A percentile compares a stretch with the other conserved stretches of the same genome.
Evolutionary conservation across 768 basidiomycete species (phyloP).

Genomic region (Boletus pseudo-olivaceus): DNA sequence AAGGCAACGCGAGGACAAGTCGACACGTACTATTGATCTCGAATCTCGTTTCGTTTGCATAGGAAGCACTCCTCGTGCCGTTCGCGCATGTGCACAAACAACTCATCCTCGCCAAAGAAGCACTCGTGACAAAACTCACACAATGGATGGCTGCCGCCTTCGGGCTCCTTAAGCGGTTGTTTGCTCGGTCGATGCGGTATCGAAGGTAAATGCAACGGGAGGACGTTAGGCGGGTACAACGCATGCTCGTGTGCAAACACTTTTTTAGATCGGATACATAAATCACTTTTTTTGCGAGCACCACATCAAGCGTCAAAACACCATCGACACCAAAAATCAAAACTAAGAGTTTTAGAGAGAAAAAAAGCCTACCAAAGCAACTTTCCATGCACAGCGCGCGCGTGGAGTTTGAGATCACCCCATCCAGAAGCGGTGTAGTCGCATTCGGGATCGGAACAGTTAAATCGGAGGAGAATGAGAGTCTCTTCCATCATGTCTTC

Average conservation of each 20-base stretch:
- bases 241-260: slow-evolving; percentile 95
- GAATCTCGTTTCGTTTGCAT: slow-evolving; percentile 77
- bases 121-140: slow-evolving; percentile 92
- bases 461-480: slow-evolving; percentile 86
- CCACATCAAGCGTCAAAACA: background rate
- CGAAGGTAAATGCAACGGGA: slow-evolving; percentile 77
- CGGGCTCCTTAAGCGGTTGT: slow-evolving; percentile 49
- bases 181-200: slow-evolving; percentile 43
- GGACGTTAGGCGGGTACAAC: slow-evolving; percentile 63
- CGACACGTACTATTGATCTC: slow-evolving; percentile 78
- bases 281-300: slow-evolving; percentile 49
- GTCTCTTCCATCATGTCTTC: slow-evolving; percentile 95
- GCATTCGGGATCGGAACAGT: slow-evolving; percentile 85
- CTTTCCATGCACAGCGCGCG: slow-evolving; percentile 68
- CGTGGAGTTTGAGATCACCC: slow-evolving; percentile 86
- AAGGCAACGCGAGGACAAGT: background rate
- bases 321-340: background rate
- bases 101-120: slow-evolving; percentile 89
- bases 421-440: slow-evolving; percentile 83
- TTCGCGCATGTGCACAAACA: slow-evolving; percentile 92
- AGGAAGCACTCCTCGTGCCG: slow-evolving; percentile 95
- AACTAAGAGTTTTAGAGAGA: background rate
- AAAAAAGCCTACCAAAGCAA: slow-evolving; percentile 65
- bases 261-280: slow-evolving; percentile 88
- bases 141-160: slow-evolving; percentile 71